Base-by-base conservation (phyloP, 192 early-diverging fungal genomes). In the Dissophora ornata region DNA sequence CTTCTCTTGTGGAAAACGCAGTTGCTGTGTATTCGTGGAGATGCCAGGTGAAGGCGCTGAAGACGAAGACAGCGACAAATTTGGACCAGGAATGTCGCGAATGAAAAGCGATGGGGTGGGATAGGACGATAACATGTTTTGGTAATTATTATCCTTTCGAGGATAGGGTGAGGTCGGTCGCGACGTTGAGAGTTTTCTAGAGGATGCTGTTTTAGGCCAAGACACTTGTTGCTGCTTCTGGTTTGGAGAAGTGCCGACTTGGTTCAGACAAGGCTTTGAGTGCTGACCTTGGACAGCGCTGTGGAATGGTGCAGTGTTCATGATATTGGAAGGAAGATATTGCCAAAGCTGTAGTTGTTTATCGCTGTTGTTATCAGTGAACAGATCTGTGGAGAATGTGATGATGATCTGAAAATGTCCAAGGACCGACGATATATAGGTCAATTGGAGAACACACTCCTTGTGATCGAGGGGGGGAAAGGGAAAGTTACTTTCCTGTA, bases 61-160 rank as follows among this genome's bases (percentile, higher is more conserved):
- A 15, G 63, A 67, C 32, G 61, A 56, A 16, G 64, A 22, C n/a
- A n/a, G n/a, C n/a, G n/a, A n/a, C 11, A 55, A 36, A 41, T 38
- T 41, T 0, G 50, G 29, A 11, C 34, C 58, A 3, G 63, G 73
- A 24, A 70, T 61, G 52, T 77, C 73, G 13, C 63, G 73, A 45
- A 77, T 77, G 15, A 47, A 67, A 11, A 77, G 64, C 9, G 73
- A 77, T 16, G 65, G 73, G 9, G 64, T 41, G 8, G 73, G 58
- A 54, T 67, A 67, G 2, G 59, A 62, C 3, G 70, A 74, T 26
- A 77, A 59, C 38, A 67, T 67, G 53, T 41, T 62, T 44, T 77
- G 73, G 34, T 62, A 67, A 19, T 62, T 33, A 25, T 75, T 59
- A 42, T 75, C 63, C 15, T 75, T 75, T 22, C 71, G 48, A 24